A percentile compares a stretch with the other conserved stretches of the same genome.
Evolutionary conservation across 306 rosid genomes (phyloP).

Genomic region (Quercus suber): DNA sequence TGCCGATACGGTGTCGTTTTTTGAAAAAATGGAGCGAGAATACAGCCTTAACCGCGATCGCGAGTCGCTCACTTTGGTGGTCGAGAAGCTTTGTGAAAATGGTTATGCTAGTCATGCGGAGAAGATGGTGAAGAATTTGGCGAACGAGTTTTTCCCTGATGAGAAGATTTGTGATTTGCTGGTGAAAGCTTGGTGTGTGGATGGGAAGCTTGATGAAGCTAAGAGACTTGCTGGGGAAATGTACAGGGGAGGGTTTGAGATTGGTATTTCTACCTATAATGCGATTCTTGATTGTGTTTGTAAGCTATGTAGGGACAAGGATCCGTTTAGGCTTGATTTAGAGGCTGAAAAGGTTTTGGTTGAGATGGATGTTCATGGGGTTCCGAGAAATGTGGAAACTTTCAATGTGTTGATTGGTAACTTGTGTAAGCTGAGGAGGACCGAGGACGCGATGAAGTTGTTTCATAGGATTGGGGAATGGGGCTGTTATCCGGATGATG

Average conservation of each 20-base stretch:
- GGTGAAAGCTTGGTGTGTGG: constrained; percentile 65
- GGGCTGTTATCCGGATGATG: constrained; percentile 40
- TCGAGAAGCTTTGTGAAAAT: constrained; percentile 62
- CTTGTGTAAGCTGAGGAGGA: constrained; percentile 76
- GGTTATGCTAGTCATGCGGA: constrained; percentile 75
- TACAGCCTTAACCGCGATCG: constrained; percentile 59
- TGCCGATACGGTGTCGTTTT: constrained; percentile 53
- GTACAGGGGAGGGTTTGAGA: constrained; percentile 79
- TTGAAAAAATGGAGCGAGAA: constrained; percentile 73
- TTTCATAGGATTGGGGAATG: constrained; percentile 49
- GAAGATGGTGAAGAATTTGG: constrained; percentile 66
- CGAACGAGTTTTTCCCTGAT: constrained; percentile 67
- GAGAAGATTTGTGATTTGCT: constrained; percentile 56
- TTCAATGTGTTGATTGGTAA: constrained; percentile 67
- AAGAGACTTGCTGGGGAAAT: constrained; percentile 72
- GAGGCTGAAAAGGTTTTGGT: constrained; percentile 64
- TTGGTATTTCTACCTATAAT: constrained; percentile 57
- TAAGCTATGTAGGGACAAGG: constrained; percentile 64
- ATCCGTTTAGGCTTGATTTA: constrained; percentile 55
- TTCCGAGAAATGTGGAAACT: constrained; percentile 80
- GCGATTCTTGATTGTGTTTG: constrained; percentile 75
- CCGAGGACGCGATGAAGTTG: constrained; percentile 53
- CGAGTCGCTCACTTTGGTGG: constrained; percentile 48
- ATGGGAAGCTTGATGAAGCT: constrained; percentile 70
- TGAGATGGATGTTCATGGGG: constrained; percentile 63